These are phyloP conservation scores for Pythium inflatum DNA, from an alignment of 352 stramenopile species.

Conservation along the genomic window DNA sequence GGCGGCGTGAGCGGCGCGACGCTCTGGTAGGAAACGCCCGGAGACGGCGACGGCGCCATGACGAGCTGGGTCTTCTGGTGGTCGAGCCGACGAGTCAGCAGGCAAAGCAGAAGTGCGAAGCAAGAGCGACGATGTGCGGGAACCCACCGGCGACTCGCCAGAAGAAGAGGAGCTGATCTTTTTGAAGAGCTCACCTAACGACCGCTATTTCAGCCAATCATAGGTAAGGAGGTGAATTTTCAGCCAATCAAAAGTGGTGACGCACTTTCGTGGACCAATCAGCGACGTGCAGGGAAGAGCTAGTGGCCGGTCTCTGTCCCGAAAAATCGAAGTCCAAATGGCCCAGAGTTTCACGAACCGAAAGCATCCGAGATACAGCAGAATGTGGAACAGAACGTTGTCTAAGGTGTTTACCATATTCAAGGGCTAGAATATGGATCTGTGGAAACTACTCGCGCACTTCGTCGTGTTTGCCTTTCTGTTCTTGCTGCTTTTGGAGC, in stretches of 20 bases:
- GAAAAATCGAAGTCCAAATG: slow-evolving; percentile 13
- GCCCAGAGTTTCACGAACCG: not conserved
- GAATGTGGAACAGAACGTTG: not conserved
- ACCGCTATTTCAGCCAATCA: slow-evolving; percentile 16
- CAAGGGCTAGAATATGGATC: slow-evolving; percentile 13
- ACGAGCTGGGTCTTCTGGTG: too few relatives aligned
- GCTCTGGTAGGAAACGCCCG: slow-evolving; percentile 11
- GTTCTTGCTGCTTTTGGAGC: slow-evolving; percentile 39
- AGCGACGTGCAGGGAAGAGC: not conserved
- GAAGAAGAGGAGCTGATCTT: not conserved
- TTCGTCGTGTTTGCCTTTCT: slow-evolving; percentile 32
- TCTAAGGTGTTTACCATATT: slow-evolving; percentile 4
- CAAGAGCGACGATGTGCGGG: not conserved
- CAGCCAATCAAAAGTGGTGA: not conserved
- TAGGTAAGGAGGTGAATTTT: not conserved
- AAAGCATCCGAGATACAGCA: not conserved
- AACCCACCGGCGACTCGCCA: not conserved
- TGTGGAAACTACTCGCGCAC: slow-evolving; percentile 10
- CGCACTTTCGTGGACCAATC: slow-evolving; percentile 16
- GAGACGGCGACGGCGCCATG: slow-evolving; percentile 7
- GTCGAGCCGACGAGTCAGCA: not conserved
- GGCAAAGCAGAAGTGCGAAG: not conserved
- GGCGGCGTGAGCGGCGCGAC: not conserved
- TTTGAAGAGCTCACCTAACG: slow-evolving; percentile 7
- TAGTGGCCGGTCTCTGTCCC: slow-evolving; percentile 7